A percentile compares a stretch with the other conserved stretches of the same genome.
These are phyloP conservation scores for Avena atlantica DNA, from an alignment of 176 grass and related monocot species.

Conservation along the genomic window DNA sequence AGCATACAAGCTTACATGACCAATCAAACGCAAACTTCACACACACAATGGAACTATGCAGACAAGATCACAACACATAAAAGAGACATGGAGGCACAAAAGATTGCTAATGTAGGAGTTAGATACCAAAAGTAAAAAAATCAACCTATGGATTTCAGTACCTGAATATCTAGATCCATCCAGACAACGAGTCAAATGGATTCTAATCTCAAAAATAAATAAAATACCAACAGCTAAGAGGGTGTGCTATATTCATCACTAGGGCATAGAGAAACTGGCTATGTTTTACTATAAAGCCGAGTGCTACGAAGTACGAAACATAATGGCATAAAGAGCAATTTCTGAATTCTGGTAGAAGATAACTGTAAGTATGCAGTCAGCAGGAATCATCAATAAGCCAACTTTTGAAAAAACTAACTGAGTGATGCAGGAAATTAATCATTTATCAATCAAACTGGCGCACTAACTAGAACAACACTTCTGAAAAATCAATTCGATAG, in stretches of 20 bases:
- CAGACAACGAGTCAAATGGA: not conserved
- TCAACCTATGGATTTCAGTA: not conserved
- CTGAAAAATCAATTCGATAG: constrained; percentile 6
- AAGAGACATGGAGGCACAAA: not conserved
- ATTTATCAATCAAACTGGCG: not conserved
- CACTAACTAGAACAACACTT: not conserved
- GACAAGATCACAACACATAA: not conserved
- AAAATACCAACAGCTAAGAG: not conserved
- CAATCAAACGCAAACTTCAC: not conserved
- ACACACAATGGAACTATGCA: not conserved
- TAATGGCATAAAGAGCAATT: not conserved
- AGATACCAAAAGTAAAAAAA: not conserved
- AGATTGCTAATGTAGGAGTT: not conserved
- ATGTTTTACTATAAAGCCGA: not conserved
- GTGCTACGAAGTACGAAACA: too few relatives aligned
- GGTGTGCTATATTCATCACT: not conserved
- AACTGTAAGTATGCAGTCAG: not conserved
- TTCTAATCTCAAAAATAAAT: not conserved
- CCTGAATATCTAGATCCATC: not conserved
- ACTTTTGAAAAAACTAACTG: not conserved
- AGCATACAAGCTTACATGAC: not conserved
- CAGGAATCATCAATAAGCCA: not conserved
- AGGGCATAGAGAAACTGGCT: not conserved
- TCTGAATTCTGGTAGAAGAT: not conserved
- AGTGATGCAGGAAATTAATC: not conserved